Percentiles rank a stretch among this genome's conserved stretches.
These are phyloP conservation scores for Thelephora terrestris DNA, from an alignment of 1,284 basidiomycete genomes.

Conservation along the genomic window DNA sequence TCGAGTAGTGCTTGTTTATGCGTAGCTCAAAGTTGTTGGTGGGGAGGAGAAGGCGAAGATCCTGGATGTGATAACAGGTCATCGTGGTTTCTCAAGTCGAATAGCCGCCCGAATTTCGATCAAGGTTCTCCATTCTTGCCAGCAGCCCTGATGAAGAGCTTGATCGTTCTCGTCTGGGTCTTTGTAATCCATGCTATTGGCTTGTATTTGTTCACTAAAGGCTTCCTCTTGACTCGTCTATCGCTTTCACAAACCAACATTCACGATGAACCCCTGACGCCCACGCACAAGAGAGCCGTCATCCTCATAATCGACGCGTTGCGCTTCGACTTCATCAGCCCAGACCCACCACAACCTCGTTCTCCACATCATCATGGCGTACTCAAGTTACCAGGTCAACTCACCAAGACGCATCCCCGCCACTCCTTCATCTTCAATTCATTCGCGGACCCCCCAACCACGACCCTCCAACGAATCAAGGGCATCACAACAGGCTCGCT, in stretches of 20 bases:
- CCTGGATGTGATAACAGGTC: conserved; percentile 39
- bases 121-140: neutral
- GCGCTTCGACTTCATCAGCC: conserved; percentile 89
- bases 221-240: conserved; percentile 80
- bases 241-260: conserved; percentile 55
- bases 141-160: conserved; percentile 7
- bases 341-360: conserved; percentile 46
- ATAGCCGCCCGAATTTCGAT: neutral
- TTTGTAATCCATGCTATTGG: conserved; percentile 50
- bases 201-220: conserved; percentile 76
- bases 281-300: conserved; percentile 73
- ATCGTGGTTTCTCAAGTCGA: neutral
- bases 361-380: conserved; percentile 78
- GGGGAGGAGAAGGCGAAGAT: conserved; percentile 36
- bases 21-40: conserved; percentile 33
- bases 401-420: conserved; percentile 51
- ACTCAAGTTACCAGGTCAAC: conserved; percentile 66
- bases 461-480: conserved; percentile 93
- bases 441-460: conserved; percentile 90
- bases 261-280: conserved; percentile 38
- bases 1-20: conserved; percentile 40
- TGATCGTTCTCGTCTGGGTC: conserved; percentile 43
- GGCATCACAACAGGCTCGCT: conserved; percentile 92
- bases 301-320: conserved; percentile 89
- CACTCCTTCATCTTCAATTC: conserved; percentile 84